Conservation (phyloP, 75 land plant genomes). For the Cryptomeria japonica region DNA sequence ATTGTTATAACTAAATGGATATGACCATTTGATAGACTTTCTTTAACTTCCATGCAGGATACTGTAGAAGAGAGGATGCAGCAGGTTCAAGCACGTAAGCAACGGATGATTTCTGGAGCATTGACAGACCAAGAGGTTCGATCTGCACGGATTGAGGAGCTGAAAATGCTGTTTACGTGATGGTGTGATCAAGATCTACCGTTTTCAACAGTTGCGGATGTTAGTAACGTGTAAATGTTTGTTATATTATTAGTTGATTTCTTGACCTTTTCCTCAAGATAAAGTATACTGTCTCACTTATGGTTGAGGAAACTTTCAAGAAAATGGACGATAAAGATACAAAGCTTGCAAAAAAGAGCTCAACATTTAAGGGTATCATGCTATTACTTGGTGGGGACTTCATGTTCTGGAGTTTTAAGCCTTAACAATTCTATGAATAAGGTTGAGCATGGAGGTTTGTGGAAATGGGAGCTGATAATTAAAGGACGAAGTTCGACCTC, state of each 20-base stretch:
- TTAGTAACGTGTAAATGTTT: not conserved
- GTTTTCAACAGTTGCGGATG: not conserved
- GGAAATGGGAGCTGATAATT: not conserved
- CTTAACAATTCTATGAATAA: not conserved
- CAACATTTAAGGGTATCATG: not conserved
- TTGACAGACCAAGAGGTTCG: conserved; percentile 89
- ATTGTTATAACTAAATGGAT: not conserved
- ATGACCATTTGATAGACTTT: not conserved
- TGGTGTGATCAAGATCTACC: not conserved
- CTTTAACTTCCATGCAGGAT: conserved; percentile 34
- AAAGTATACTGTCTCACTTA: not conserved
- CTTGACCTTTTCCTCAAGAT: not conserved
- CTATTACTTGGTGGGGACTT: not conserved
- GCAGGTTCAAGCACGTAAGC: conserved; percentile 83
- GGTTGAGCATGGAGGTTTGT: not conserved
- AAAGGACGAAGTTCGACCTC: not conserved
- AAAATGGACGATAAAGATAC: not conserved
- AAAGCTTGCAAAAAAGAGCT: not conserved
- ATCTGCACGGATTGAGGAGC: conserved; percentile 77
- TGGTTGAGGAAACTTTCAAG: not conserved
- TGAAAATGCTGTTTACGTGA: conserved; percentile 90
- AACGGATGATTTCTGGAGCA: conserved; percentile 85
- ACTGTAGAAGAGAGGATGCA: conserved; percentile 89
- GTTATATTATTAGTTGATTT: not conserved
- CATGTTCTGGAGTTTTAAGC: not conserved